These are phyloP conservation scores for Arabidopsis lyrata DNA, from an alignment of 441 rosid genomes.

Conservation along the genomic window DNA sequence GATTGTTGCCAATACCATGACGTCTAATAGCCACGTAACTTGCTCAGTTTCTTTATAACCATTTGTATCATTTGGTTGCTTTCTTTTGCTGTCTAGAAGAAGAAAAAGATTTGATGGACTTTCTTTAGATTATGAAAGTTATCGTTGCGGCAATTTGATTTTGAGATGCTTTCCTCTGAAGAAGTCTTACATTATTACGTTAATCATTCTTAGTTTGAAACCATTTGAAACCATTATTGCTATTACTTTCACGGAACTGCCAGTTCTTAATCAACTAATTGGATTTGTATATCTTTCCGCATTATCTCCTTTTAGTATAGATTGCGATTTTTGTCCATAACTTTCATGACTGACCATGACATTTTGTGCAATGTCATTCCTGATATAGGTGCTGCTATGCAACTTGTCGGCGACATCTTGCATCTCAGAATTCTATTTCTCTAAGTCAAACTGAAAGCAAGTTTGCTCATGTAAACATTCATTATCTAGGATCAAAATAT, in stretches of 20 bases:
- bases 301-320: conserved; percentile 36
- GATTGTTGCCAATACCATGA: conserved; percentile 37
- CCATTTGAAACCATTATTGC: neutral
- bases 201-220: neutral
- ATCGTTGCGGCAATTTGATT: conserved; percentile 33
- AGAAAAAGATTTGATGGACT: conserved; percentile 35
- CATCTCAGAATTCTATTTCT: conserved; percentile 9
- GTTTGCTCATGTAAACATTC: conserved; percentile 28
- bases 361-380: conserved; percentile 4
- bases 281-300: conserved; percentile 21
- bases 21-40: conserved; percentile 19
- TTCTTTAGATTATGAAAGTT: conserved; percentile 28
- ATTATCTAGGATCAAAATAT: conserved; percentile 19
- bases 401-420: conserved; percentile 26
- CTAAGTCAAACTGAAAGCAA: conserved; percentile 16
- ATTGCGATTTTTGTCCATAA: conserved; percentile 4
- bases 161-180: conserved; percentile 17
- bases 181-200: neutral
- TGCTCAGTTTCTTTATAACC: conserved; percentile 17
- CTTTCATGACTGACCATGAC: conserved; percentile 29
- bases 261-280: conserved; percentile 15
- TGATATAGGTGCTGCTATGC: conserved; percentile 24
- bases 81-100: conserved; percentile 6
- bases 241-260: conserved; percentile 36
- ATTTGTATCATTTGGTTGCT: conserved; percentile 28